Base-by-base conservation (phyloP, 352 stramenopile genomes). In the Phytophthora colocasiae region DNA sequence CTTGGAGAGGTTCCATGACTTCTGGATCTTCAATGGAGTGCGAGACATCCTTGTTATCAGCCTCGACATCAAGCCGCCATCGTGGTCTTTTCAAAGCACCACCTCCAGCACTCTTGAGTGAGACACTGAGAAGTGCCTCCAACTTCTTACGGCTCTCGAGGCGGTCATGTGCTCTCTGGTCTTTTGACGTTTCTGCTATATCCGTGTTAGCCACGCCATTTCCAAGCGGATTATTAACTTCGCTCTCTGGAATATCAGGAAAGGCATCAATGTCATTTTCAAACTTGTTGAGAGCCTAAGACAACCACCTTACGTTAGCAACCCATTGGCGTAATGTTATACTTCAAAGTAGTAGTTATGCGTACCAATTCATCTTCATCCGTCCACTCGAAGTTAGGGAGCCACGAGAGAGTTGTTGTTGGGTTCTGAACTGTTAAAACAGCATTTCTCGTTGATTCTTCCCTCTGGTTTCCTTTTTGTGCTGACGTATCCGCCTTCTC, bases 371-470 rank as follows among this genome's bases (percentile, higher is more conserved):
- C 81, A 48, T 86, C 77, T 51, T 85, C 67, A 22, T 85, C 75
- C 4, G 75, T 90, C 81, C 81, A 90, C 26, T 77, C 61, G 47
- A 91, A 48, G 38, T 85, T 69, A 9, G 78, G 82, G 8, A 87
- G 32, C 44, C 57, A 72, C 19, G 58, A 54, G 31, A 71, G 14
- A 14, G 45, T 6, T 48, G 34, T 6, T 69, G 34, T 6, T 69
- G 60, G n/a, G 43, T 26, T 4, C 34, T 57, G 22, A 68, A 58
- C 54, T 50, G 40, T 36, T 14, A 26, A 52, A 11, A 3, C 17
- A 47, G 40, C 19, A 9, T 10, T 53, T 44, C 24, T 26, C 7
- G 31, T 11, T 36, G 9, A 10, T 14, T 55, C 41, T 53, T 19
- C 5, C 6, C 12, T 54, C 7, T 36, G 8, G 2, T 36, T 36